Base-by-base conservation (phyloP, 2,329 filamentous ascomycete genomes). In the Aspergillus alliaceus region DNA sequence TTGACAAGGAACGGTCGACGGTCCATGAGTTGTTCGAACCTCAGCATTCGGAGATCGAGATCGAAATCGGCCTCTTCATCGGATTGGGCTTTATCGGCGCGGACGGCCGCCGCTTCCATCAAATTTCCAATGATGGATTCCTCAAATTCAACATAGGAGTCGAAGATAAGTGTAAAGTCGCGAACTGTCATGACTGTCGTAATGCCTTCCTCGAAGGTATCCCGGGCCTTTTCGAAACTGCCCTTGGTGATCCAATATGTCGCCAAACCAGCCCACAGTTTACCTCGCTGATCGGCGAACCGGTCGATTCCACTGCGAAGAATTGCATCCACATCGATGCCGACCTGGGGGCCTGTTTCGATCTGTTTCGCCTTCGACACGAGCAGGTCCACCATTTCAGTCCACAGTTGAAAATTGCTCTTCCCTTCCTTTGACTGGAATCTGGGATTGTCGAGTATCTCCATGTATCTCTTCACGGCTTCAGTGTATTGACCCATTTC, bases 111-210 rank as follows among this genome's bases (percentile, higher is more conserved):
- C 53, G 90, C 84, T 66, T 98, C 93, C 87, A 99, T 96, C 66
- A 98, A 81, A 48, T 88, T 88, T 14, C 90, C 89, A 62, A 98
- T 96, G 64, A 98, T 89, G 0, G 93, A 93, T 77, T 99, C 96
- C 74, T 99, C 95, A 60, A 97, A 97, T 75, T 99, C 95, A 31
- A 90, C 88, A 69, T 98, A 99, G 0, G 93, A 90, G 74, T 99
- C 95, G 67, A 99, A 99, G 46, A 98, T 89, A 54, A 98, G 85
- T 1, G 93, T 96, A 70, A 99, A 99, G 76, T 99, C 95, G 55
- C 95, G 88, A 44, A 99, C 93, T 2, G 95, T 99, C 93, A 98
- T 98, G 61, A 97, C 96, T 1, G 93, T 98, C 11, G 91, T 96
- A 64, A 98, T 91, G 44, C 91, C 96, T 75, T 98, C 93, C 75